Evolutionary conservation across 306 rosid genomes (phyloP).

Genomic region (Fragaria vesca): DNA sequence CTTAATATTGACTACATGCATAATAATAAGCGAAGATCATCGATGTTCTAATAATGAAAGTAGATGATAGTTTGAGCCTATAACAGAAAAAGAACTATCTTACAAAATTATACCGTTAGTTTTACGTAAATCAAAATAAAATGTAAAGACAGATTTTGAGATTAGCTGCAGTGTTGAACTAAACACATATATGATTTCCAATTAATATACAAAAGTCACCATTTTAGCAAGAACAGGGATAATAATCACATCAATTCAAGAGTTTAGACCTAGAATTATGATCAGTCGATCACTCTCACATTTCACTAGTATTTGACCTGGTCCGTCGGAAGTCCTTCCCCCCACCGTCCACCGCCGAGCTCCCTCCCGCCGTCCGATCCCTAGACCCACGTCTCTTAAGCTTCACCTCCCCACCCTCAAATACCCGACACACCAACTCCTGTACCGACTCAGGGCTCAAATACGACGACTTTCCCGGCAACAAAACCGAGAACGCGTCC

Average conservation of each 20-base stretch:
- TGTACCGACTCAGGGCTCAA: slow-evolving; percentile 50
- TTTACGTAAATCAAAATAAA: too few relatives aligned
- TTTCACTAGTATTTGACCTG: slow-evolving; percentile 23
- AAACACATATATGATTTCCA: neutral
- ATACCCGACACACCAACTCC: slow-evolving; percentile 47
- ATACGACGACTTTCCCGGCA: slow-evolving; percentile 44
- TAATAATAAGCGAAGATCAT: too few relatives aligned
- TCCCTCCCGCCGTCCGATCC: slow-evolving; percentile 42
- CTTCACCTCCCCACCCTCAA: slow-evolving; percentile 38
- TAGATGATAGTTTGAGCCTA: too few relatives aligned
- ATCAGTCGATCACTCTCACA: neutral
- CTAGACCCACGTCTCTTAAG: slow-evolving; percentile 35
- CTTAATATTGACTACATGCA: too few relatives aligned
- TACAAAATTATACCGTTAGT: too few relatives aligned
- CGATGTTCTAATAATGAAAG: too few relatives aligned
- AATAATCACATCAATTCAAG: neutral
- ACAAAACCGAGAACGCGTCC: slow-evolving; percentile 39
- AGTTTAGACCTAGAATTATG: neutral
- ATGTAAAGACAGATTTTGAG: neutral
- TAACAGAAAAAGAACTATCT: too few relatives aligned
- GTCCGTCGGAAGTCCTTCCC: slow-evolving; percentile 28
- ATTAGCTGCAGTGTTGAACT: neutral
- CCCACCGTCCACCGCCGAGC: slow-evolving; percentile 34
- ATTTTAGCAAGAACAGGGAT: neutral
- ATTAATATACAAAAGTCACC: neutral